Evolutionary conservation across 1,284 basidiomycete genomes (phyloP).

Genomic region (Testicularia cyperi): DNA sequence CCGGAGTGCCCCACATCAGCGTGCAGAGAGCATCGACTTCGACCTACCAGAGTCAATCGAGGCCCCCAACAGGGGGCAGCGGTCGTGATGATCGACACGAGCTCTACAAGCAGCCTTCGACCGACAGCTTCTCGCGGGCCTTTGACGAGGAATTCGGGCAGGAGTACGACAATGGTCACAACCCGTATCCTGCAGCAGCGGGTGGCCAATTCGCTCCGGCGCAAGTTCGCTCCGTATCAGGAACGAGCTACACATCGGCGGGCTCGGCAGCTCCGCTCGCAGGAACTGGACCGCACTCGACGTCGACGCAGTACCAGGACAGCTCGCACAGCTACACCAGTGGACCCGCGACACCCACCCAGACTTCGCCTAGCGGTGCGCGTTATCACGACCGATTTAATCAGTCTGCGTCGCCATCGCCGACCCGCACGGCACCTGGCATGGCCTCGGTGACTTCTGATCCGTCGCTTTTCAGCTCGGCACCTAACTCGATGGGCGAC

Average conservation of each 20-base stretch:
- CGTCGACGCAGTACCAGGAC: neutral
- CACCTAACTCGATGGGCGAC: no score
- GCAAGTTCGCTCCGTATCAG: slow-evolving; percentile 9
- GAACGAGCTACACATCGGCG: slow-evolving; percentile 9
- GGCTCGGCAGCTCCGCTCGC: neutral
- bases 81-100: no score
- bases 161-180: slow-evolving; percentile 6
- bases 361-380: slow-evolving; percentile 4
- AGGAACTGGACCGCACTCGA: neutral
- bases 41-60: neutral
- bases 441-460: no score
- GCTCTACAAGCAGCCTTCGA: slow-evolving; percentile 18
- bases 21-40: slow-evolving; percentile 7
- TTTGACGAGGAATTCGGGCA: slow-evolving; percentile 39
- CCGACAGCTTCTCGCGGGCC: slow-evolving; percentile 29
- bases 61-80: neutral
- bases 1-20: slow-evolving; percentile 18
- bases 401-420: slow-evolving; percentile 5
- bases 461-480: no score
- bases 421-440: slow-evolving; percentile 1
- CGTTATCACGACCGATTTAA: slow-evolving; percentile 34
- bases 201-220: slow-evolving; percentile 12
- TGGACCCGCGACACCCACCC: neutral
- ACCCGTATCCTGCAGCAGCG: slow-evolving; percentile 12
- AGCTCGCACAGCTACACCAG: neutral